Percentiles rank a stretch among this genome's conserved stretches.
Conservation (phyloP, 2,329 filamentous ascomycete genomes). For the Pseudogymnoascus sp. region DNA sequence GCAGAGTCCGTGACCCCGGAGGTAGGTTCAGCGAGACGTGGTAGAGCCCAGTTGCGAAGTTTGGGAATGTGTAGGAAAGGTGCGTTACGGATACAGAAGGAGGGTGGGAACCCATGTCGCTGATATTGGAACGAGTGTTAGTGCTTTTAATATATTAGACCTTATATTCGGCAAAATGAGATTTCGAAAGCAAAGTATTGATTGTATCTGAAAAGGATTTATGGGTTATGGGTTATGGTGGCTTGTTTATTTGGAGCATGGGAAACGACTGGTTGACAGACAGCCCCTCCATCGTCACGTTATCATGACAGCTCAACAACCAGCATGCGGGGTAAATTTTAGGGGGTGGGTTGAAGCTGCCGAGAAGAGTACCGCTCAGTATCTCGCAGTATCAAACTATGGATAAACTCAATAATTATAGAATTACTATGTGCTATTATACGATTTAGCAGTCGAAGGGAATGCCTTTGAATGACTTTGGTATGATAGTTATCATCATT, state of each 20-base stretch:
- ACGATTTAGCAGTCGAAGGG: background rate
- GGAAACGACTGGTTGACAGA: background rate
- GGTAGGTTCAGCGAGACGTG: constrained; percentile 71
- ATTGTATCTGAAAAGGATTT: constrained; percentile 5
- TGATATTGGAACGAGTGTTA: background rate
- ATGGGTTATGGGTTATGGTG: constrained; percentile 1
- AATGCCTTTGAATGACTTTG: background rate
- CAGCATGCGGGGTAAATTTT: background rate
- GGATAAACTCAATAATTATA: background rate
- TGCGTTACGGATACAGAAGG: constrained; percentile 56
- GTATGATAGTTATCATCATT: background rate
- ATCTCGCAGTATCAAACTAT: background rate
- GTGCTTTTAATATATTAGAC: constrained; percentile 6
- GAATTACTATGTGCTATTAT: background rate
- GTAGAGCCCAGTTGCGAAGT: constrained; percentile 69
- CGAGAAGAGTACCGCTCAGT: background rate
- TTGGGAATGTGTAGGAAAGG: constrained; percentile 83
- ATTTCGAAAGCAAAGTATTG: constrained; percentile 6
- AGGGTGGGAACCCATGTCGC: constrained; percentile 13
- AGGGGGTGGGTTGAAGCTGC: background rate
- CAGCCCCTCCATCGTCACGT: constrained; percentile 4
- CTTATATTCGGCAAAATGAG: constrained; percentile 1
- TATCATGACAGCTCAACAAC: constrained; percentile 6
- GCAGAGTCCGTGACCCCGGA: constrained; percentile 72
- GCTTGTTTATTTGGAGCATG: constrained; percentile 5